Conservation (phyloP, 2,329 filamentous ascomycete genomes). For the Lasiodiplodia hormozganensis region DNA sequence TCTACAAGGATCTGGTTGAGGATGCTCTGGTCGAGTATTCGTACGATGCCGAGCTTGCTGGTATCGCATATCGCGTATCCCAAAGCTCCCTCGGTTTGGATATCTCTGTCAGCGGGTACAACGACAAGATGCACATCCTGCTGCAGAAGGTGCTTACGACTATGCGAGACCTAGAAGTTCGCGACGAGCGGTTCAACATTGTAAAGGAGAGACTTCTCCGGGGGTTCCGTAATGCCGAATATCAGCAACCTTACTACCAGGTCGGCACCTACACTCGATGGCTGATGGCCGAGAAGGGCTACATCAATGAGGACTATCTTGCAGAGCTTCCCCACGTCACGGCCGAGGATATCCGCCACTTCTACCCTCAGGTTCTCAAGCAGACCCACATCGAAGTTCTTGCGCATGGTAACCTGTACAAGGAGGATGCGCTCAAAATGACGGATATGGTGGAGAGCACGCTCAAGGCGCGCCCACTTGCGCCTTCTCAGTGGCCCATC, state of each 20-base stretch:
- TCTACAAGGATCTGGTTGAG: slow-evolving; percentile 85
- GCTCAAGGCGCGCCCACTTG: slow-evolving; percentile 75
- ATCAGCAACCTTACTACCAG: slow-evolving; percentile 87
- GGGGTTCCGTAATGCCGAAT: slow-evolving; percentile 84
- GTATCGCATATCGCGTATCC: slow-evolving; percentile 80
- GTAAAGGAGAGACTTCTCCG: slow-evolving; percentile 84
- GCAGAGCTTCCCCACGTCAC: slow-evolving; percentile 78
- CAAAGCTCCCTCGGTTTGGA: slow-evolving; percentile 76
- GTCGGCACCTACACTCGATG: slow-evolving; percentile 83
- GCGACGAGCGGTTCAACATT: slow-evolving; percentile 87
- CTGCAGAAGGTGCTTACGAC: slow-evolving; percentile 86
- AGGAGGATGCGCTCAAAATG: slow-evolving; percentile 86
- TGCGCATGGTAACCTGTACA: slow-evolving; percentile 91
- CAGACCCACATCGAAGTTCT: slow-evolving; percentile 89
- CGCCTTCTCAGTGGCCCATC: slow-evolving; percentile 80
- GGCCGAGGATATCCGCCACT: slow-evolving; percentile 74
- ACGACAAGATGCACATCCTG: slow-evolving; percentile 91
- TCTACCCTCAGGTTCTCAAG: slow-evolving; percentile 79
- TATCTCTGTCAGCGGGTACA: slow-evolving; percentile 86
- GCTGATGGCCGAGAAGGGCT: slow-evolving; percentile 78
- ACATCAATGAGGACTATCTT: slow-evolving; percentile 79
- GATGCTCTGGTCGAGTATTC: slow-evolving; percentile 92
- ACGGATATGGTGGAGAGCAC: slow-evolving; percentile 82
- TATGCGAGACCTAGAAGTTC: slow-evolving; percentile 83
- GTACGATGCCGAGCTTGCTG: slow-evolving; percentile 93